Percentiles rank a stretch among this genome's conserved stretches.
These are phyloP conservation scores for Boletus tylopilopsis DNA, from an alignment of 768 basidiomycete species.

Conservation along the genomic window DNA sequence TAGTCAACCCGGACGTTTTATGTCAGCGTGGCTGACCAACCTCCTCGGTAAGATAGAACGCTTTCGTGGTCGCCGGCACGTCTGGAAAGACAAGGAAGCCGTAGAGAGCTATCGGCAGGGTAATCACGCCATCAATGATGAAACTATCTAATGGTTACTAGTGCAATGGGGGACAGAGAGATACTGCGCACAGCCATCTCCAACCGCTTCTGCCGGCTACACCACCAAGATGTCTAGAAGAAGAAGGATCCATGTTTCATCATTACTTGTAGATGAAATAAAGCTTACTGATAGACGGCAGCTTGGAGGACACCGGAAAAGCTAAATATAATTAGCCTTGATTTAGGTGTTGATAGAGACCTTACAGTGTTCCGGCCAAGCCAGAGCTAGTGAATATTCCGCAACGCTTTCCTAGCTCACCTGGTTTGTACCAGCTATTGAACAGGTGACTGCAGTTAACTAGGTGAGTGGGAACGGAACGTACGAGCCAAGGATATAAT, in stretches of 20 bases:
- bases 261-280: not conserved
- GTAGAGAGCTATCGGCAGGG: slow-evolving; percentile 66
- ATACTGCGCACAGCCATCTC: slow-evolving; percentile 53
- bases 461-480: slow-evolving; percentile 20
- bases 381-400: slow-evolving; percentile 70
- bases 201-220: slow-evolving; percentile 54
- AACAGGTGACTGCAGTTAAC: not conserved
- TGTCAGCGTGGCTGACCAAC: slow-evolving; percentile 30
- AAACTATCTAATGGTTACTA: slow-evolving; percentile 37
- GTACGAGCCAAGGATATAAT: slow-evolving; percentile 69
- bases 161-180: not conserved
- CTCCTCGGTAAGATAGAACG: slow-evolving; percentile 59
- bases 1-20: not conserved
- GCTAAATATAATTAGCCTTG: slow-evolving; percentile 28
- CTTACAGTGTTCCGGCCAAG: slow-evolving; percentile 57
- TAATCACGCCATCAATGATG: slow-evolving; percentile 69
- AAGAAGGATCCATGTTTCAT: not conserved
- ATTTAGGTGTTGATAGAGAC: not conserved
- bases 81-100: slow-evolving; percentile 74
- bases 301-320: slow-evolving; percentile 67
- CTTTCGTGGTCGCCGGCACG: slow-evolving; percentile 58
- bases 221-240: slow-evolving; percentile 46
- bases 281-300: slow-evolving; percentile 53
- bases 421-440: slow-evolving; percentile 62
- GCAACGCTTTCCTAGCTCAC: slow-evolving; percentile 68